Percentiles rank a stretch among this genome's conserved stretches.
These are phyloP conservation scores for Fomitopsis pulvina DNA, from an alignment of 768 basidiomycete genomes.

Conservation along the genomic window DNA sequence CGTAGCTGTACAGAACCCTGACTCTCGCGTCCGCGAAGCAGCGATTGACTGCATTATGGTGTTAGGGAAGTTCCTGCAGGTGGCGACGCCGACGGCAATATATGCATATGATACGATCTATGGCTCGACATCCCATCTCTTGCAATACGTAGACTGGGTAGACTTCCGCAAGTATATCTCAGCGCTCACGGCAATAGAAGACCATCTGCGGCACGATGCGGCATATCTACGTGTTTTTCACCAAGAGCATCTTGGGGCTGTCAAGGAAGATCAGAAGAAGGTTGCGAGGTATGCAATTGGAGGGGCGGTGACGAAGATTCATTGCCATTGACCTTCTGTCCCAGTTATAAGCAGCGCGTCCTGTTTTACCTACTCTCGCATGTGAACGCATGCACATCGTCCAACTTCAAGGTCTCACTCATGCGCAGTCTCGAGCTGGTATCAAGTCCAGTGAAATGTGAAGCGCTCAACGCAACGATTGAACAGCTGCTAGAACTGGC, in stretches of 20 bases:
- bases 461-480: slow-evolving; percentile 55
- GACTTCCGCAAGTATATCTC: slow-evolving; percentile 56
- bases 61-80: slow-evolving; percentile 32
- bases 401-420: slow-evolving; percentile 44
- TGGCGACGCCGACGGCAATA: slow-evolving; percentile 41
- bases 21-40: slow-evolving; percentile 37
- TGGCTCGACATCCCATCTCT: slow-evolving; percentile 48
- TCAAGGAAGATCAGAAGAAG: slow-evolving; percentile 50
- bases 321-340: not conserved
- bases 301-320: not conserved
- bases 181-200: slow-evolving; percentile 40
- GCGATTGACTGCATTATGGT: slow-evolving; percentile 51
- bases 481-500: slow-evolving; percentile 26
- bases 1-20: slow-evolving; percentile 46
- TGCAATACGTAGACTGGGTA: slow-evolving; percentile 66
- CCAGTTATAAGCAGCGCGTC: slow-evolving; percentile 64
- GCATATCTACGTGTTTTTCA: slow-evolving; percentile 55
- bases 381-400: slow-evolving; percentile 47
- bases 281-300: slow-evolving; percentile 39
- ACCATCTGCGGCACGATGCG: slow-evolving; percentile 56
- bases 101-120: slow-evolving; percentile 75
- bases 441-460: slow-evolving; percentile 41
- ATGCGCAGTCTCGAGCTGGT: slow-evolving; percentile 43
- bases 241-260: slow-evolving; percentile 42
- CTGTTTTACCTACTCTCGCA: slow-evolving; percentile 81